Evolutionary conservation across 805 yeast species (phyloP).

Genomic region (Citeromyces matritensis): DNA sequence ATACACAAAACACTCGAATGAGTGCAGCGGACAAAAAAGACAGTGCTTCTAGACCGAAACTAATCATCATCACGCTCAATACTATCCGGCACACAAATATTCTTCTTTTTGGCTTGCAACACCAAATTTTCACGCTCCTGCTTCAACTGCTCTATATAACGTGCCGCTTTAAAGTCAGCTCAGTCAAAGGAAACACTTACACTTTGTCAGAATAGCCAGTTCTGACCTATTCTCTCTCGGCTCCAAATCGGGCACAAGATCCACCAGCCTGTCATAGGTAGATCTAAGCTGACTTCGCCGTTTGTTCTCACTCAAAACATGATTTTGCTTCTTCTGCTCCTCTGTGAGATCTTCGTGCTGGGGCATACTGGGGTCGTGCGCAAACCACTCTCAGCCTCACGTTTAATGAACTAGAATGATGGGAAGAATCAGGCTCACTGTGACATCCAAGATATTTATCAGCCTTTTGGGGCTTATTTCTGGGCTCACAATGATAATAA

Average conservation of each 20-base stretch:
- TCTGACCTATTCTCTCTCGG: slow-evolving; percentile 72
- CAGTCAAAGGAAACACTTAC: slow-evolving; percentile 4
- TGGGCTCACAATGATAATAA: slow-evolving; percentile 21
- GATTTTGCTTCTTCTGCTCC: slow-evolving; percentile 18
- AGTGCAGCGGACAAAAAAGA: slow-evolving; percentile 1
- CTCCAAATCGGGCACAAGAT: slow-evolving; percentile 57
- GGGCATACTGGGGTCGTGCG: too few relatives aligned
- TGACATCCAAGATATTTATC: slow-evolving; percentile 28
- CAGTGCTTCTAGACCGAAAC: slow-evolving; percentile 3
- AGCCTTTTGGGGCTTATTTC: slow-evolving; percentile 23
- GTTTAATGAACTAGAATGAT: neutral
- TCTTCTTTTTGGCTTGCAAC: slow-evolving; percentile 20
- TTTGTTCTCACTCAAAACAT: slow-evolving; percentile 52
- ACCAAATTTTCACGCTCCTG: slow-evolving; percentile 32
- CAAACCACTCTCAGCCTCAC: neutral
- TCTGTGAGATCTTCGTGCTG: slow-evolving; percentile 7
- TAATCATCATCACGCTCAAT: slow-evolving; percentile 3
- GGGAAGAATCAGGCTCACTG: slow-evolving; percentile 5
- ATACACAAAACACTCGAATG: neutral
- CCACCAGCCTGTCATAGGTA: slow-evolving; percentile 65
- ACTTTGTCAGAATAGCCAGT: slow-evolving; percentile 51
- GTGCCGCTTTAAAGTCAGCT: slow-evolving; percentile 18
- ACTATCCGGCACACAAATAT: slow-evolving; percentile 22
- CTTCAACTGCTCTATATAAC: slow-evolving; percentile 34
- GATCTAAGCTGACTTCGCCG: slow-evolving; percentile 75